These are phyloP conservation scores for Podosphaera leucotricha DNA, from an alignment of 2,329 filamentous ascomycete genomes.

Conservation along the genomic window DNA sequence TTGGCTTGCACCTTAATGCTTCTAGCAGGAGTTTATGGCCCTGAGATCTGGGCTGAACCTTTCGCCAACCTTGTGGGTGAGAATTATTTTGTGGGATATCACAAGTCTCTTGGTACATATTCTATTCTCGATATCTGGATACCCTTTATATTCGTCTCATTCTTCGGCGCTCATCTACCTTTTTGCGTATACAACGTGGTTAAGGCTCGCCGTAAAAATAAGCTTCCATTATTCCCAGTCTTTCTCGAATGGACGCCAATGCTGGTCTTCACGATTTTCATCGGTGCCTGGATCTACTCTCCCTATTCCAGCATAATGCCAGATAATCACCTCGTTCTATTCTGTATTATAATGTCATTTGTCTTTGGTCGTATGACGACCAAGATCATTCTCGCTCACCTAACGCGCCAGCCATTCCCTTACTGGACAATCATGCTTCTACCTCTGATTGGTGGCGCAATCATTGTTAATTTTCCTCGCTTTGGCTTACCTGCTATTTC, in stretches of 20 bases:
- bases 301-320: slow-evolving; percentile 60
- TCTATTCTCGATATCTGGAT: slow-evolving; percentile 83
- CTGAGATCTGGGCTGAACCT: slow-evolving; percentile 61
- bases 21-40: slow-evolving; percentile 67
- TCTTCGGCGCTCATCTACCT: slow-evolving; percentile 56
- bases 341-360: slow-evolving; percentile 85
- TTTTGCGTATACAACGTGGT: slow-evolving; percentile 77
- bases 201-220: slow-evolving; percentile 45
- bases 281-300: slow-evolving; percentile 69
- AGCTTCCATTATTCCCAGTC: slow-evolving; percentile 54
- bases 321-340: slow-evolving; percentile 75
- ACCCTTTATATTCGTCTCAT: slow-evolving; percentile 37
- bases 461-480: slow-evolving; percentile 60
- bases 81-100: slow-evolving; percentile 26
- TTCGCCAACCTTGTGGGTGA: slow-evolving; percentile 46
- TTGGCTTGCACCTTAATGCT: slow-evolving; percentile 74
- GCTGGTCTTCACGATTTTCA: slow-evolving; percentile 51
- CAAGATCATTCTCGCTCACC: slow-evolving; percentile 92
- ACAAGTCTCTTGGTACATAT: slow-evolving; percentile 39
- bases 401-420: slow-evolving; percentile 82
- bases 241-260: slow-evolving; percentile 92
- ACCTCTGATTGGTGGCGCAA: slow-evolving; percentile 64
- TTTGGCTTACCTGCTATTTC: slow-evolving; percentile 47
- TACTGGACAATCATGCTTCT: slow-evolving; percentile 86
- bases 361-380: slow-evolving; percentile 97